phyloP scores from a whole-genome alignment of 805 yeast genomes.

The Cyberlindnera suaveolens region DNA sequence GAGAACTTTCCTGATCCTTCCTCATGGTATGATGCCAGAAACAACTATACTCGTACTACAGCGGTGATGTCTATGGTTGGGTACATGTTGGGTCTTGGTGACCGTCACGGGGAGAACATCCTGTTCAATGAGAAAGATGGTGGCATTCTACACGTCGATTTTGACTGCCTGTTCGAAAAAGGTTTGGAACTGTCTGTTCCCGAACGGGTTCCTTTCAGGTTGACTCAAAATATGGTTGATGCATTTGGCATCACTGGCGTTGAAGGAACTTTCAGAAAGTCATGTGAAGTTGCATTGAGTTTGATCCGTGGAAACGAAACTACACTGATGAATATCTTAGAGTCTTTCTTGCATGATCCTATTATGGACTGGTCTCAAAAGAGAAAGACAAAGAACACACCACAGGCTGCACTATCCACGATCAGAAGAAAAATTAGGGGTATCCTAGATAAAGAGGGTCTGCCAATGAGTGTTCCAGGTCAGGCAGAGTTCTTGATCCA shows the following conservation, averaged over 20 bases:
- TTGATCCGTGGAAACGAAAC: slow-evolving; percentile 75
- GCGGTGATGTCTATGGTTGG: slow-evolving; percentile 99
- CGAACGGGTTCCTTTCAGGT: slow-evolving; percentile 89
- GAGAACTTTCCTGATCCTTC: slow-evolving; percentile 87
- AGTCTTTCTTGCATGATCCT: slow-evolving; percentile 90
- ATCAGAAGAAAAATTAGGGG: slow-evolving; percentile 82
- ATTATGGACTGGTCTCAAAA: slow-evolving; percentile 67
- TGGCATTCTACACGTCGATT: slow-evolving; percentile 85
- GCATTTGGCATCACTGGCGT: slow-evolving; percentile 85
- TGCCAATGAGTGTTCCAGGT: slow-evolving; percentile 85
- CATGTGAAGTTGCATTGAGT: slow-evolving; percentile 77
- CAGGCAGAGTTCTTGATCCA: slow-evolving; percentile 87
- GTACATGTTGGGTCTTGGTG: slow-evolving; percentile 89
- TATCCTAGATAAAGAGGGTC: slow-evolving; percentile 69
- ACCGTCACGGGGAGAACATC: slow-evolving; percentile 91
- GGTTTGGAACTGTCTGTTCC: slow-evolving; percentile 70
- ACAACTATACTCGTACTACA: slow-evolving; percentile 64
- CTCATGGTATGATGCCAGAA: slow-evolving; percentile 78
- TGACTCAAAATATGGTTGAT: slow-evolving; percentile 83
- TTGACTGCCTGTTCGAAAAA: slow-evolving; percentile 92
- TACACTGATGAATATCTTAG: slow-evolving; percentile 81
- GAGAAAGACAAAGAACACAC: slow-evolving; percentile 37
- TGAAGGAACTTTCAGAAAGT: slow-evolving; percentile 82
- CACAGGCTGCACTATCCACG: slow-evolving; percentile 63
- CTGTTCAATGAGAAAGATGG: slow-evolving; percentile 70